Percentiles rank a stretch among this genome's conserved stretches.
phyloP scores from a whole-genome alignment of 495 filamentous ascomycete species.

The Cercophora sp. region DNA sequence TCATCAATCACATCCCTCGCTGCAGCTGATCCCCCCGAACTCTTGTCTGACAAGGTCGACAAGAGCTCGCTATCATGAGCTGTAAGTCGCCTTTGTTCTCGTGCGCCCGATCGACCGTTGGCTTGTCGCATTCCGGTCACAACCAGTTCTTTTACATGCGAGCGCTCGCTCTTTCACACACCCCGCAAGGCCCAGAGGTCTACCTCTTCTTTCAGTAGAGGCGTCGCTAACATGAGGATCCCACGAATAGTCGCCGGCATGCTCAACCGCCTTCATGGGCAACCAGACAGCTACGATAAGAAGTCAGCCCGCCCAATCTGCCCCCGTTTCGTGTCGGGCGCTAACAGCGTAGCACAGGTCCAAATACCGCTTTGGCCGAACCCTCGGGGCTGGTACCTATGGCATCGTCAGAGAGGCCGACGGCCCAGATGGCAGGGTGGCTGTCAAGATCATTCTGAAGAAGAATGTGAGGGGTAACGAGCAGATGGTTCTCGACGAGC shows the following conservation, averaged over 20 bases:
- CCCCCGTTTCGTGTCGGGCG: background rate
- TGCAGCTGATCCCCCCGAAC: constrained; percentile 4
- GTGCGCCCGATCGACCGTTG: constrained; percentile 18
- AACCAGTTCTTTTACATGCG: too few species aligned
- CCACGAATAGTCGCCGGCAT: constrained; percentile 70
- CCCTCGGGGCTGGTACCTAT: constrained; percentile 94
- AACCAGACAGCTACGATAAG: constrained; percentile 97
- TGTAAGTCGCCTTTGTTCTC: constrained; percentile 32
- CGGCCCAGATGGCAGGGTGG: constrained; percentile 75
- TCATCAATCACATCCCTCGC: constrained; percentile 11
- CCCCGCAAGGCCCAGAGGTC: too few species aligned
- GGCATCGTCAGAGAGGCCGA: constrained; percentile 97
- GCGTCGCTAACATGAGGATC: constrained; percentile 13
- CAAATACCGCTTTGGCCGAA: constrained; percentile 86
- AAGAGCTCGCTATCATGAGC: constrained; percentile 32
- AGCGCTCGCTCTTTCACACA: too few species aligned
- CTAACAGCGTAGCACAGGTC: constrained; percentile 48
- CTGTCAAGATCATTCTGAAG: constrained; percentile 99
- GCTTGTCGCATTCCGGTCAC: constrained; percentile 18
- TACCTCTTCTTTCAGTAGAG: too few species aligned
- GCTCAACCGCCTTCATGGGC: constrained; percentile 95
- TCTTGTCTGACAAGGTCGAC: constrained; percentile 6
- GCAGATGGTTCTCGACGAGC: constrained; percentile 96
- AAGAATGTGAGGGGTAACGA: constrained; percentile 99
- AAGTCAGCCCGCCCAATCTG: constrained; percentile 57